Percentiles rank a stretch among this genome's conserved stretches.
phyloP scores from a whole-genome alignment of 208 protist genomes.

The Porcisia hertigi region DNA sequence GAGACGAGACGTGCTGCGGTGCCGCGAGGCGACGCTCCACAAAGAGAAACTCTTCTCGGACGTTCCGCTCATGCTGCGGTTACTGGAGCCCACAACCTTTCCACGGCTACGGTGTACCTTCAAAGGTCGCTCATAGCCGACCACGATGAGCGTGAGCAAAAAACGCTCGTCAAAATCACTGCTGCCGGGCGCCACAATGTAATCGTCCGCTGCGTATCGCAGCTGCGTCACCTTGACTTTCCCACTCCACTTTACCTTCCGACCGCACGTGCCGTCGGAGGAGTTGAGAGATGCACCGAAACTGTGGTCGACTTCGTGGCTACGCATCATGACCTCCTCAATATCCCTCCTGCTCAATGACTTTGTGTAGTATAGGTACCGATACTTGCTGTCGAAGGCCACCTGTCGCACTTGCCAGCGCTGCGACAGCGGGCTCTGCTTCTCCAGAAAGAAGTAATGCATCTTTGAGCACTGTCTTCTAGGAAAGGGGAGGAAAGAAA shows the following conservation, averaged over 20 bases:
- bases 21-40: conserved; percentile 19
- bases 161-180: conserved; percentile 40
- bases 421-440: conserved; percentile 39
- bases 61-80: conserved; percentile 16
- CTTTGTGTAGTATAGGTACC: conserved; percentile 55
- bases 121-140: conserved; percentile 38
- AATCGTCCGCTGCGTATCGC: conserved; percentile 42
- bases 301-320: conserved; percentile 18
- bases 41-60: conserved; percentile 28
- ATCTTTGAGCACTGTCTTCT: conserved; percentile 10
- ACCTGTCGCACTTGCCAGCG: conserved; percentile 51
- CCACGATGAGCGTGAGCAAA: conserved; percentile 35
- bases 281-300: conserved; percentile 4
- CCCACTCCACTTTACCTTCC: conserved; percentile 41
- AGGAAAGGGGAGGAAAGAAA: not conserved
- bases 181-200: conserved; percentile 34
- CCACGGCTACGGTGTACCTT: not conserved
- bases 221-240: conserved; percentile 50
- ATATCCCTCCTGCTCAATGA: conserved; percentile 27
- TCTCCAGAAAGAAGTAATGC: conserved; percentile 51
- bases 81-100: conserved; percentile 9
- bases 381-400: conserved; percentile 50
- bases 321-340: conserved; percentile 27
- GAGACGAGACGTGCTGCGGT: conserved; percentile 15
- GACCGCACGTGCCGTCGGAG: conserved; percentile 14